Evolutionary conservation across 331 rosid genomes (phyloP).

Genomic region (Prunus yedoensis): DNA sequence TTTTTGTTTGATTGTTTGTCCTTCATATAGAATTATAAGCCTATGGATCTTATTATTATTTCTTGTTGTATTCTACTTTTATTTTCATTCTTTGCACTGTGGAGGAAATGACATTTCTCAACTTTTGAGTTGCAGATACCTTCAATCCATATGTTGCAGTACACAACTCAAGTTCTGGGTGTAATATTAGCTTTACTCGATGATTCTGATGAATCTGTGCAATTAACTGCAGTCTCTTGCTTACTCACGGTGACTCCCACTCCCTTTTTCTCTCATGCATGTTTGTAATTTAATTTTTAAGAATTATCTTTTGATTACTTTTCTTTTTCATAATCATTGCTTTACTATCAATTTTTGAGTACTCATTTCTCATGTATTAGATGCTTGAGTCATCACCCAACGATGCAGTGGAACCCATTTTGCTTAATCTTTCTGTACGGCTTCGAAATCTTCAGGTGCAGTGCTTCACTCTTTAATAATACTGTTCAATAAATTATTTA

Average conservation of each 20-base stretch:
- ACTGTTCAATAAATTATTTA: conserved; percentile 2
- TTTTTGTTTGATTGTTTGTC: background rate
- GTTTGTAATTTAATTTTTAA: background rate
- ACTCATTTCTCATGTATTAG: conserved; percentile 42
- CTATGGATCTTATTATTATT: background rate
- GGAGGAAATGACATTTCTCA: conserved; percentile 24
- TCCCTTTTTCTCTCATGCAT: background rate
- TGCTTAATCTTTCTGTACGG: conserved; percentile 78
- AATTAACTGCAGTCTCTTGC: conserved; percentile 90
- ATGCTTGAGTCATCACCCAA: conserved; percentile 81
- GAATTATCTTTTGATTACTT: background rate
- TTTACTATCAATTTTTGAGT: conserved; percentile 24
- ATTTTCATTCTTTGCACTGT: background rate
- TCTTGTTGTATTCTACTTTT: background rate
- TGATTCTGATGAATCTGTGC: conserved; percentile 88
- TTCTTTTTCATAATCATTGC: conserved; percentile 2
- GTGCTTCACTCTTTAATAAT: conserved; percentile 23
- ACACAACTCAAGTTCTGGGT: conserved; percentile 83
- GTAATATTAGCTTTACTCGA: conserved; percentile 90
- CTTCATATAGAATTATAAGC: background rate
- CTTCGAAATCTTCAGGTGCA: conserved; percentile 90
- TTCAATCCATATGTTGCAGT: conserved; percentile 64
- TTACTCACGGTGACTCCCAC: conserved; percentile 63
- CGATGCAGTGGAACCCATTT: conserved; percentile 84
- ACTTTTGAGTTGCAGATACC: conserved; percentile 69